These are phyloP conservation scores for Aspergillus pseudoterreus DNA, from an alignment of 2,329 filamentous ascomycete genomes.

Conservation along the genomic window DNA sequence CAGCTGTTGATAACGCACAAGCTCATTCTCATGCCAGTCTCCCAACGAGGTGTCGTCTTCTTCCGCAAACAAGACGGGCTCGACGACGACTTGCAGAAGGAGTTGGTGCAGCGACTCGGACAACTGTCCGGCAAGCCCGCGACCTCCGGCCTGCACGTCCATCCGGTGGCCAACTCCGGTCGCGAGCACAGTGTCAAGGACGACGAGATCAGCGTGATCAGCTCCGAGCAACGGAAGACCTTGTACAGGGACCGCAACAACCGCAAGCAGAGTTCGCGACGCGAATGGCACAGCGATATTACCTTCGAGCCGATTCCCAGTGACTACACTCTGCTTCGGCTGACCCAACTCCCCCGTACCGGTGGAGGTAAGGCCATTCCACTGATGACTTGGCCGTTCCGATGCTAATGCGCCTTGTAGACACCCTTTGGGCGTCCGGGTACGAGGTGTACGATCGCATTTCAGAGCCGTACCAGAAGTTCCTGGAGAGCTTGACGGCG, in stretches of 20 bases:
- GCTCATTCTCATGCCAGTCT: slow-evolving; percentile 34
- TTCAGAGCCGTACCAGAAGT: slow-evolving; percentile 34
- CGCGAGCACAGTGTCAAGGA: slow-evolving; percentile 46
- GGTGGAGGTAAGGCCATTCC: slow-evolving; percentile 32
- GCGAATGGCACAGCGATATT: slow-evolving; percentile 50
- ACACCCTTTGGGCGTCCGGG: slow-evolving; percentile 44
- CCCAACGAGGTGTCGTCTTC: slow-evolving; percentile 52
- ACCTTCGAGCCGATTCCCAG: slow-evolving; percentile 47
- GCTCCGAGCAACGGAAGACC: slow-evolving; percentile 37
- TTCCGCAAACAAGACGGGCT: slow-evolving; percentile 51
- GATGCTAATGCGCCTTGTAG: slow-evolving; percentile 11
- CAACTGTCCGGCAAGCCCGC: slow-evolving; percentile 46
- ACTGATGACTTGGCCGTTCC: background rate
- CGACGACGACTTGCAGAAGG: slow-evolving; percentile 50
- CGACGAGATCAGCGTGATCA: slow-evolving; percentile 50
- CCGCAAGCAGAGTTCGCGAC: slow-evolving; percentile 27
- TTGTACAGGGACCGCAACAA: slow-evolving; percentile 35
- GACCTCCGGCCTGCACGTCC: slow-evolving; percentile 45
- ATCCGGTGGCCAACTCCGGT: slow-evolving; percentile 48
- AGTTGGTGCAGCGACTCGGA: slow-evolving; percentile 48
- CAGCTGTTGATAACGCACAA: background rate
- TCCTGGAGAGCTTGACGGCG: slow-evolving; percentile 39
- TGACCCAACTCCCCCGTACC: slow-evolving; percentile 41
- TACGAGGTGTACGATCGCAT: slow-evolving; percentile 44
- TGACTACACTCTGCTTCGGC: slow-evolving; percentile 46